These are phyloP conservation scores for Ogataea salicorniae DNA, from an alignment of 805 yeast species.

Conservation along the genomic window DNA sequence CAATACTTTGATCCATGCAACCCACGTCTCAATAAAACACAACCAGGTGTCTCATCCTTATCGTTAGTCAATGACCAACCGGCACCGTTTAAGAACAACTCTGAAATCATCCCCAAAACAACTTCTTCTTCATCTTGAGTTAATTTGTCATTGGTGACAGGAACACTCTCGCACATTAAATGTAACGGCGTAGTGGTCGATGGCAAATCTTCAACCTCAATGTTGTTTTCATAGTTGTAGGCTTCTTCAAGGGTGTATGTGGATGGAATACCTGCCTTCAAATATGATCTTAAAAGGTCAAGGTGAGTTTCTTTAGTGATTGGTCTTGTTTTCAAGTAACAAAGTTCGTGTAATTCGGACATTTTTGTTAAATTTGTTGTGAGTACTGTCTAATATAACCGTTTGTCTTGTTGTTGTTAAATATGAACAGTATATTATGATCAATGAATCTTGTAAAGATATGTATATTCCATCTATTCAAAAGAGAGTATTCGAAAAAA, in stretches of 20 bases:
- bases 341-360: conserved; percentile 72
- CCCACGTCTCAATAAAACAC: conserved; percentile 57
- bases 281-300: conserved; percentile 38
- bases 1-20: conserved; percentile 36
- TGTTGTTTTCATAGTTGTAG: conserved; percentile 45
- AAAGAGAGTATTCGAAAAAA: too few species aligned
- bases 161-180: conserved; percentile 51
- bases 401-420: too few species aligned
- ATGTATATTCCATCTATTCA: too few species aligned
- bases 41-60: conserved; percentile 78
- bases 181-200: conserved; percentile 78
- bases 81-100: conserved; percentile 78
- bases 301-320: conserved; percentile 39
- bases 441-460: too few species aligned
- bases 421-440: too few species aligned
- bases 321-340: conserved; percentile 47
- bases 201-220: conserved; percentile 28
- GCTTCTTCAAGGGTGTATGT: conserved; percentile 81
- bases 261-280: conserved; percentile 69
- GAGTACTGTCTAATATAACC: not conserved
- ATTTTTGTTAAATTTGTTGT: conserved; percentile 27
- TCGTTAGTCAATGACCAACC: conserved; percentile 83
- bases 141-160: conserved; percentile 27
- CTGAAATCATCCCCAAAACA: conserved; percentile 52
- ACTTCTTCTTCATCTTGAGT: conserved; percentile 38